These are phyloP conservation scores for Friedmanniomyces endolithicus DNA, from an alignment of 495 filamentous ascomycete species.

Conservation along the genomic window DNA sequence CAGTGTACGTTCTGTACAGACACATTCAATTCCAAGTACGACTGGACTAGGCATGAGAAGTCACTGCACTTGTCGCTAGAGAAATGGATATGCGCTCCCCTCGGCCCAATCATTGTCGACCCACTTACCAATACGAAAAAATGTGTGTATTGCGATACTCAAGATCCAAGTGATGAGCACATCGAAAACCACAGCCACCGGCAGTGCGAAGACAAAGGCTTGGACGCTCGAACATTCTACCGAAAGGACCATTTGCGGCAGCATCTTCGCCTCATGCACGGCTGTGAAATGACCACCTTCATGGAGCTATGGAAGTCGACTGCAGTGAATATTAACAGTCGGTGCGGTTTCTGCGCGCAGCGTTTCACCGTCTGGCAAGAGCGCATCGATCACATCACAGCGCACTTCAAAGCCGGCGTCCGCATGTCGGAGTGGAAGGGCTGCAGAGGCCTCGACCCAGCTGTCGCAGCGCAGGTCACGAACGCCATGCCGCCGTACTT, in stretches of 20 bases:
- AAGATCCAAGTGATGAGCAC: slow-evolving; percentile 48
- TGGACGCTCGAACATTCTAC: slow-evolving; percentile 60
- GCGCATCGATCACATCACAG: slow-evolving; percentile 30
- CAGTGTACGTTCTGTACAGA: slow-evolving; percentile 79
- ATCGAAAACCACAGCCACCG: slow-evolving; percentile 59
- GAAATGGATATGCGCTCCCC: slow-evolving; percentile 45
- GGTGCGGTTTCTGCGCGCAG: slow-evolving; percentile 32
- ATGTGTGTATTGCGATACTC: slow-evolving; percentile 56
- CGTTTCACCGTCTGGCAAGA: slow-evolving; percentile 31
- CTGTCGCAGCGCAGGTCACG: slow-evolving; percentile 29
- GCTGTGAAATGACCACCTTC: slow-evolving; percentile 46
- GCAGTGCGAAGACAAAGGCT: slow-evolving; percentile 51
- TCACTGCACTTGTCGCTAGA: slow-evolving; percentile 65
- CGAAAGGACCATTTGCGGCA: slow-evolving; percentile 77
- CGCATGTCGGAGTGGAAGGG: slow-evolving; percentile 34
- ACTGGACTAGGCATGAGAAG: slow-evolving; percentile 77
- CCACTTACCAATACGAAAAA: slow-evolving; percentile 36
- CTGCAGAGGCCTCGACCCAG: slow-evolving; percentile 29
- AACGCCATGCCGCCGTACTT: slow-evolving; percentile 35
- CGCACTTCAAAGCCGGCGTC: slow-evolving; percentile 32
- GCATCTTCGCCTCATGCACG: slow-evolving; percentile 67
- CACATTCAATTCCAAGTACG: slow-evolving; percentile 70
- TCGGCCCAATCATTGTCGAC: slow-evolving; percentile 39
- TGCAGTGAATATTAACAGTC: slow-evolving; percentile 25
- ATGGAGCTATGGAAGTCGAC: slow-evolving; percentile 58